Evolutionary conservation across 164 flowering plant genomes (phyloP).

Genomic region (Chimonanthus praecox): DNA sequence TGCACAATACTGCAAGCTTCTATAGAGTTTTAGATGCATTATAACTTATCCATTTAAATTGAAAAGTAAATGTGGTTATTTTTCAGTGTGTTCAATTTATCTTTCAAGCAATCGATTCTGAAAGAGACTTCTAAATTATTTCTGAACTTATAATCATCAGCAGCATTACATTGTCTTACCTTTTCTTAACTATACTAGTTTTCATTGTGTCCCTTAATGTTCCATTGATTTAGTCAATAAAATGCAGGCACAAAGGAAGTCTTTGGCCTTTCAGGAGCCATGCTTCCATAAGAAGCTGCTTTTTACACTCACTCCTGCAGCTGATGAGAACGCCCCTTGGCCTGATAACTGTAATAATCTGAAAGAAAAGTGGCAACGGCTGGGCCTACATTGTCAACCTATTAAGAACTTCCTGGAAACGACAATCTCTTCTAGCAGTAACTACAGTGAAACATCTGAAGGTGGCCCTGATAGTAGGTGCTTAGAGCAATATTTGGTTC

Average conservation of each 20-base stretch:
- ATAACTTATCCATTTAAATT: no score
- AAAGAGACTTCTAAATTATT: no score
- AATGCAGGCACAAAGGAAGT: constrained; percentile 78
- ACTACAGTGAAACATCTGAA: constrained; percentile 17
- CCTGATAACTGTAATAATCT: constrained; percentile 21
- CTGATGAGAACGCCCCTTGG: constrained; percentile 17
- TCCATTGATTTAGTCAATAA: neutral
- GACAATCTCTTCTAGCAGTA: constrained; percentile 11
- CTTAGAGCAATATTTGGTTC: constrained; percentile 47
- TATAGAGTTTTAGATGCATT: no score
- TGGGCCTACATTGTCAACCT: constrained; percentile 53
- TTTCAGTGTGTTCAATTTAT: no score
- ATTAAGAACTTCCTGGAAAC: constrained; percentile 67
- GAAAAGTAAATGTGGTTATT: no score
- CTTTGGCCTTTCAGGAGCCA: constrained; percentile 42
- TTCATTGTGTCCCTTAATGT: no score
- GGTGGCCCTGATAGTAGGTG: constrained; percentile 16
- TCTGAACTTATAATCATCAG: no score
- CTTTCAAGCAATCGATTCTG: no score
- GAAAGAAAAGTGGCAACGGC: constrained; percentile 26
- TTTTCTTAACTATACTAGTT: no score
- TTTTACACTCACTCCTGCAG: constrained; percentile 43
- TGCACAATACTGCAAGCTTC: no score
- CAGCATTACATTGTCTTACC: no score
- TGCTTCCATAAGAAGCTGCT: constrained; percentile 45